Percentiles rank a stretch among this genome's conserved stretches.
Evolutionary conservation across 495 filamentous ascomycete species (phyloP).

Genomic region (Tuber brumale): DNA sequence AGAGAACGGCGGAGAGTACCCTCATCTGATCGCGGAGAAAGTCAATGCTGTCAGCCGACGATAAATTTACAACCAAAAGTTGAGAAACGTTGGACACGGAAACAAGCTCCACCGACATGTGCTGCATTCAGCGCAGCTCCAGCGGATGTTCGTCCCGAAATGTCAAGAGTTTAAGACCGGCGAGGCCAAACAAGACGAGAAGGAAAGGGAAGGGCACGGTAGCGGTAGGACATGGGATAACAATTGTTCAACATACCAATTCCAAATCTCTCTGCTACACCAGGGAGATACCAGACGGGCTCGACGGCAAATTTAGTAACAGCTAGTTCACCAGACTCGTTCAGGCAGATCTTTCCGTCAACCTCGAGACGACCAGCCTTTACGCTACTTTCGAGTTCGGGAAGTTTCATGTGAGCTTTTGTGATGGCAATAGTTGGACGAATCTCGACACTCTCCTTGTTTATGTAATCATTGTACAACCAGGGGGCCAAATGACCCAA

Average conservation of each 20-base stretch:
- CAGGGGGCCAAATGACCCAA: slow-evolving; percentile 83
- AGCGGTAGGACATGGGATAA: background rate
- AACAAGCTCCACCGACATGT: slow-evolving; percentile 9
- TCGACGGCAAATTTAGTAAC: slow-evolving; percentile 97
- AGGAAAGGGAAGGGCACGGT: background rate
- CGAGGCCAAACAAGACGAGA: slow-evolving; percentile 6
- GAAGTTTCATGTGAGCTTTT: slow-evolving; percentile 91
- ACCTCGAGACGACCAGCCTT: slow-evolving; percentile 61
- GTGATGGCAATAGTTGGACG: slow-evolving; percentile 93
- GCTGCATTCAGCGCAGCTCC: background rate
- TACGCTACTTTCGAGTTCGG: slow-evolving; percentile 86
- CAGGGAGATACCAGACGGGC: slow-evolving; percentile 92
- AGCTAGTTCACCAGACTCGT: slow-evolving; percentile 72
- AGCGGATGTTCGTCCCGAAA: background rate
- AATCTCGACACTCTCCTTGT: slow-evolving; percentile 70
- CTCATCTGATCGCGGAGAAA: slow-evolving; percentile 55
- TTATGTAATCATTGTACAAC: slow-evolving; percentile 63
- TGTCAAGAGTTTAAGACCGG: background rate
- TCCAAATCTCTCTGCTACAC: slow-evolving; percentile 89
- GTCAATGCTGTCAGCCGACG: slow-evolving; percentile 10
- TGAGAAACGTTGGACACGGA: slow-evolving; percentile 7
- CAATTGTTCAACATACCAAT: slow-evolving; percentile 53
- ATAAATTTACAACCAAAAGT: background rate
- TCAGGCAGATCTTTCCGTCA: slow-evolving; percentile 87
- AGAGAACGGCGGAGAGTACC: slow-evolving; percentile 73